Evolutionary conservation across 352 stramenopile species (phyloP).

Genomic region (Phytophthora parvispora): DNA sequence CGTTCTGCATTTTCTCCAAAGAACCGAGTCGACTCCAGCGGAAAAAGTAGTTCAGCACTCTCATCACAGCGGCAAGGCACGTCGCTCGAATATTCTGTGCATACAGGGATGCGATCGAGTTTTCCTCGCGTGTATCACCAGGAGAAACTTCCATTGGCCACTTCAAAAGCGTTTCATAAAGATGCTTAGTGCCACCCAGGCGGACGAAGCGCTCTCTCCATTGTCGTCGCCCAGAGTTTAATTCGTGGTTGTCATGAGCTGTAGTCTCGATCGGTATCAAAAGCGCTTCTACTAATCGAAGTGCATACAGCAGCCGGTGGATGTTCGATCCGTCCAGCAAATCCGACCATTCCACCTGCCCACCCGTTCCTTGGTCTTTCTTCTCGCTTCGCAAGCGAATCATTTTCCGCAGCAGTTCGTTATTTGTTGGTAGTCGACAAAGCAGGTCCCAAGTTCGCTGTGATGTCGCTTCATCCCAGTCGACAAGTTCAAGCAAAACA

Average conservation of each 20-base stretch:
- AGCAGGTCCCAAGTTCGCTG: constrained; percentile 82
- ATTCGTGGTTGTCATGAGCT: constrained; percentile 2
- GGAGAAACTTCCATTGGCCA: constrained; percentile 20
- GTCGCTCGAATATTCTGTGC: constrained; percentile 48
- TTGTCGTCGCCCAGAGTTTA: constrained; percentile 63
- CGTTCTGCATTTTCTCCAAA: neutral
- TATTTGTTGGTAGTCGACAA: constrained; percentile 77
- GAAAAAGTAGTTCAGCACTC: constrained; percentile 59
- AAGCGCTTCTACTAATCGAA: constrained; percentile 78
- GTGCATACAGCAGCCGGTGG: constrained; percentile 70
- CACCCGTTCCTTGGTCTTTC: constrained; percentile 9
- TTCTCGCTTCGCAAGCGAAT: constrained; percentile 52
- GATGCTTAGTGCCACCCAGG: constrained; percentile 57
- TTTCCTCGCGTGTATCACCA: neutral
- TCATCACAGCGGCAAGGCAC: constrained; percentile 64
- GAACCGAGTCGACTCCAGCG: constrained; percentile 17
- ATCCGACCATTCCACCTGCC: constrained; percentile 48
- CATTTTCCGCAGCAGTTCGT: constrained; percentile 69
- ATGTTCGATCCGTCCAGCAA: constrained; percentile 58
- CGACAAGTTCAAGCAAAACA: constrained; percentile 66
- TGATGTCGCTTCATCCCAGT: constrained; percentile 57
- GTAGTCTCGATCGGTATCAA: constrained; percentile 52
- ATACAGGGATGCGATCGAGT: constrained; percentile 34
- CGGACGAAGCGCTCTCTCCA: constrained; percentile 86
- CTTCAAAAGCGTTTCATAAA: constrained; percentile 51